These are phyloP conservation scores for Neospora caninum DNA, from an alignment of 169 alveolate genomes.

Conservation along the genomic window DNA sequence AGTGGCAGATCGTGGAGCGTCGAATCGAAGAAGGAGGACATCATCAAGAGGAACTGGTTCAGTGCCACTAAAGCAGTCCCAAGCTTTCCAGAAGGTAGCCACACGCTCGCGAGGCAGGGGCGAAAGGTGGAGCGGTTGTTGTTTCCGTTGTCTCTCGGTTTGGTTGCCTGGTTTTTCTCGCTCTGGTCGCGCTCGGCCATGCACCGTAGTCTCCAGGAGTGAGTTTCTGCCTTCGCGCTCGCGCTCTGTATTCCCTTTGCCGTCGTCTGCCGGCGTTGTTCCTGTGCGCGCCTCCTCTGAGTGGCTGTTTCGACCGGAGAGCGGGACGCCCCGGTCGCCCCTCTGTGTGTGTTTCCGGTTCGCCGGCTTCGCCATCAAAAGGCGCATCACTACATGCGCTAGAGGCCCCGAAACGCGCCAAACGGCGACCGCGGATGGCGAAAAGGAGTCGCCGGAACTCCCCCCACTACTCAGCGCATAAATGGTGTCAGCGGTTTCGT, in stretches of 20 bases:
- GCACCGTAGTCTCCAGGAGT: too few relatives aligned
- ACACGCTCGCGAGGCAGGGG: slow-evolving; percentile 20
- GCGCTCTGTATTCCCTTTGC: neutral
- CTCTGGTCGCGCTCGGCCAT: neutral
- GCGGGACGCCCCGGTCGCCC: too few relatives aligned
- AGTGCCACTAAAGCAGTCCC: neutral
- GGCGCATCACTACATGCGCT: slow-evolving; percentile 24
- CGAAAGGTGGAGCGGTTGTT: neutral
- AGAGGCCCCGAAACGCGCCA: slow-evolving; percentile 58
- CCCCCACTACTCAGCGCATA: slow-evolving; percentile 25
- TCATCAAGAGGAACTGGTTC: slow-evolving; percentile 19
- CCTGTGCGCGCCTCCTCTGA: too few relatives aligned
- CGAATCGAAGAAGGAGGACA: slow-evolving; percentile 8
- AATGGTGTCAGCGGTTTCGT: neutral
- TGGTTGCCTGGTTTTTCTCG: neutral
- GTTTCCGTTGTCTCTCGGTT: neutral
- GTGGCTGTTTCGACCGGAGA: too few relatives aligned
- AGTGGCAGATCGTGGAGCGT: slow-evolving; percentile 19
- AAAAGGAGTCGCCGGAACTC: neutral
- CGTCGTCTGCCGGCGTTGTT: neutral
- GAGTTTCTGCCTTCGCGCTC: neutral
- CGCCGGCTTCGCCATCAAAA: slow-evolving; percentile 24
- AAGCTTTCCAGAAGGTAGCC: slow-evolving; percentile 6
- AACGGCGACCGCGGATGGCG: slow-evolving; percentile 52
- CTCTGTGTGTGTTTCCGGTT: neutral